Base-by-base conservation (phyloP, 495 filamentous ascomycete genomes). In the Lophiostoma macrostomum region DNA sequence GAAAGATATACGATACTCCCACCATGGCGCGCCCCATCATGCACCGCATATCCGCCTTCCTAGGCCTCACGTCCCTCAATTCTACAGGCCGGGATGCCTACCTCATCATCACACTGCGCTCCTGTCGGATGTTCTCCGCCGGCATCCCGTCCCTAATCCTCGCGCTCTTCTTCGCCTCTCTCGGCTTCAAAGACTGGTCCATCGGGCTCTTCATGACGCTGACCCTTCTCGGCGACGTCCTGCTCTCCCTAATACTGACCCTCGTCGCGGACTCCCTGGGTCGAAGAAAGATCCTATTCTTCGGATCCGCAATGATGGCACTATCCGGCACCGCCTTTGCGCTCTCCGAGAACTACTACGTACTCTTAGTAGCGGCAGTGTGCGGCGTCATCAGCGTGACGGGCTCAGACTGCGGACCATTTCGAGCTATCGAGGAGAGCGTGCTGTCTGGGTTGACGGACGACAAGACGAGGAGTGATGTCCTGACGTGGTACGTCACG, bases 171-270 rank as follows among this genome's bases (percentile, higher is more conserved):
- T 76, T 94, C 40, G 79, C 79, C 0, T 77, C 80, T 3, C 70
- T 94, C n/a, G 73, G 71, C 5, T 79, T 84, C 55, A 75, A 85
- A 0, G 81, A 87, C 60, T 74, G 81, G n/a, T 73, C 73, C n/a
- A 90, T 86, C 38, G 90, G 90, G 13, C 73, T 90, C 4, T 93
- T 95, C 68, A 95, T 95, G 88, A 90, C 86, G 3, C 69, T 91
- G 31, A 95, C 90, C 0, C 68, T 93, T 41, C 69, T 87, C 19
- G 89, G 90, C 29, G 90, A 95, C 72, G 84, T 88, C 5, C 58
- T 83, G 22, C 84, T 94, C 43, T 87, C 85, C 40, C 81, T 89
- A 16, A 61, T 85, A 18, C 73, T 94, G 18, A 89, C 88, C 0
- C 71, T 90, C 4, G 79, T 86, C 53, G 87, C 88, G 1, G 88